phyloP scores from a whole-genome alignment of 495 filamentous ascomycete species.

The Penicillium macrosclerotiorum region DNA sequence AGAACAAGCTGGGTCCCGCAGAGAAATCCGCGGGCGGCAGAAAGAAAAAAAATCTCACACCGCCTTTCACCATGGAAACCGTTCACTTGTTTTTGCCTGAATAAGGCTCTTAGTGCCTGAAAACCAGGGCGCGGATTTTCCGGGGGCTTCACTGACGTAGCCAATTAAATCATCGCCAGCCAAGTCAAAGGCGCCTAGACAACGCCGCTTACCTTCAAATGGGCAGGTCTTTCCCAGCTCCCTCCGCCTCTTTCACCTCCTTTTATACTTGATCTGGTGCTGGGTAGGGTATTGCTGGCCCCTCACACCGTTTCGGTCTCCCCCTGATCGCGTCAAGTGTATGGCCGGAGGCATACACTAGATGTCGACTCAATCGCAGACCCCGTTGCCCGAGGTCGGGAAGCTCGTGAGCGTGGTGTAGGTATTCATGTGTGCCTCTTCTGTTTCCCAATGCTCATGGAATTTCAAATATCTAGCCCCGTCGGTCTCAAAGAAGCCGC shows the following conservation, averaged over 20 bases:
- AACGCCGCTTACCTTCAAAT: conserved; percentile 15
- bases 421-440: conserved; percentile 11
- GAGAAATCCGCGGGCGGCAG: conserved; percentile 19
- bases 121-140: conserved; percentile 10
- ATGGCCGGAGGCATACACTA: conserved; percentile 44
- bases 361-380: conserved; percentile 48
- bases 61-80: conserved; percentile 6
- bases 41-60: conserved; percentile 36
- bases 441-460: conserved; percentile 14
- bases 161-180: conserved; percentile 42
- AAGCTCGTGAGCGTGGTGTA: conserved; percentile 59
- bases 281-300: conserved; percentile 2
- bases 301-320: conserved; percentile 5
- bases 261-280: not conserved
- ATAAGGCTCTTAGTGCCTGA: conserved; percentile 16
- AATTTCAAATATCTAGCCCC: conserved; percentile 49
- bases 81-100: conserved; percentile 13
- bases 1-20: conserved; percentile 6
- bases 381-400: conserved; percentile 46
- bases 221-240: conserved; percentile 16
- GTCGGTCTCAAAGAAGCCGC: conserved; percentile 91
- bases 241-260: conserved; percentile 7
- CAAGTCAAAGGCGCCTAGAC: conserved; percentile 3
- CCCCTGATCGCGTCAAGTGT: conserved; percentile 29
- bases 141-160: conserved; percentile 35